A percentile compares a stretch with the other conserved stretches of the same genome.
Conservation (phyloP, 176 grass and related monocot species). For the Ampelocalamus luodianensis region DNA sequence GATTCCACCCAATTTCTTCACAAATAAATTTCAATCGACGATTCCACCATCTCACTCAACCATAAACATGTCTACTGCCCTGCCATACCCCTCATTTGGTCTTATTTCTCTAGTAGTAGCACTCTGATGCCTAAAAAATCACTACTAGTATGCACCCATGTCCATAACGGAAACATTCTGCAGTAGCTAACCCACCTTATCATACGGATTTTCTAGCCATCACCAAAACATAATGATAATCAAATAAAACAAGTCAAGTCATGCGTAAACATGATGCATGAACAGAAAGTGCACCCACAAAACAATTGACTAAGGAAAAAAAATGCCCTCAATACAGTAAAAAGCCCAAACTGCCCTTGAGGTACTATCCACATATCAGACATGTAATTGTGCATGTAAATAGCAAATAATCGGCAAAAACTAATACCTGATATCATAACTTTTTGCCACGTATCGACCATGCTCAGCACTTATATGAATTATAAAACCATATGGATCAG, state of each 20-base stretch:
- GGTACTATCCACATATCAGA: not conserved
- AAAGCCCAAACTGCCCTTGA: not conserved
- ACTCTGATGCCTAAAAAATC: not conserved
- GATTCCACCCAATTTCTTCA: slow-evolving; percentile 13
- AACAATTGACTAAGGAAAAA: slow-evolving; percentile 5
- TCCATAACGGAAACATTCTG: not conserved
- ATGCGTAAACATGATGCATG: not conserved
- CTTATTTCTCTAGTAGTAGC: slow-evolving; percentile 2
- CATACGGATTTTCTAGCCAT: slow-evolving; percentile 8
- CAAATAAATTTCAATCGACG: not conserved
- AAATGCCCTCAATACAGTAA: not conserved
- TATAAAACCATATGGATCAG: slow-evolving; percentile 90
- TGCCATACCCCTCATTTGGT: not conserved
- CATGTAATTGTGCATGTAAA: slow-evolving; percentile 9
- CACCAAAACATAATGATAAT: not conserved
- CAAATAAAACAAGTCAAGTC: slow-evolving; percentile 26
- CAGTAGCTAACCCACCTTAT: slow-evolving; percentile 21
- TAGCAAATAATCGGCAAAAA: slow-evolving; percentile 39
- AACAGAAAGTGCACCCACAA: not conserved
- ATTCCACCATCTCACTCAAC: slow-evolving; percentile 1
- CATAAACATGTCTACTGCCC: slow-evolving; percentile 13
- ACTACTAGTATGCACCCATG: slow-evolving; percentile 17
- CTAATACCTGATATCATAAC: slow-evolving; percentile 87
- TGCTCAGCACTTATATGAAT: slow-evolving; percentile 84
- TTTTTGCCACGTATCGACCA: slow-evolving; percentile 94